Evolutionary conservation across 306 rosid genomes (phyloP).

Genomic region (Hippophae gyantsensis): DNA sequence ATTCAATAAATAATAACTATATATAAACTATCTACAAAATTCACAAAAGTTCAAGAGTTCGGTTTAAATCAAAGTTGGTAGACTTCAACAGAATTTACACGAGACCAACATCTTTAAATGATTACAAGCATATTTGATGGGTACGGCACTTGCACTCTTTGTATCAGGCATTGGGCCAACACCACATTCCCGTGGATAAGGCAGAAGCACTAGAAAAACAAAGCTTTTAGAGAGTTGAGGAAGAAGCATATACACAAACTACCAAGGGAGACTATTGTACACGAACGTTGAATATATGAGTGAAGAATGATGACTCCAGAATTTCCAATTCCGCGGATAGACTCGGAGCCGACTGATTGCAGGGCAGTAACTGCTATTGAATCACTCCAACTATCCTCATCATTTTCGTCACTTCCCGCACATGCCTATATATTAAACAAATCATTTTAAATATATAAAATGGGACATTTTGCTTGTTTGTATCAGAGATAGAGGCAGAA

Average conservation of each 20-base stretch:
- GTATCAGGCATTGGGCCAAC: conserved; percentile 23
- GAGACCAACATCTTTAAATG: conserved; percentile 19
- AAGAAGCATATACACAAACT: neutral
- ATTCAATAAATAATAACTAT: conserved; percentile 16
- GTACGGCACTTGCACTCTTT: conserved; percentile 27
- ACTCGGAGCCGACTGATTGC: conserved; percentile 15
- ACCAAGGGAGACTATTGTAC: conserved; percentile 20
- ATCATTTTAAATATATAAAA: neutral
- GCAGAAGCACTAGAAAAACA: conserved; percentile 5
- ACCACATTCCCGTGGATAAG: conserved; percentile 9
- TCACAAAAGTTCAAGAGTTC: conserved; percentile 37
- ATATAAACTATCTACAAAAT: conserved; percentile 31
- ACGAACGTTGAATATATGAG: conserved; percentile 19
- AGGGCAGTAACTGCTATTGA: conserved; percentile 9
- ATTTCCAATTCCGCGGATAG: conserved; percentile 19
- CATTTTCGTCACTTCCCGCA: conserved; percentile 88
- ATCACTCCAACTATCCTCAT: conserved; percentile 77
- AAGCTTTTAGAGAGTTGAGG: conserved; percentile 10
- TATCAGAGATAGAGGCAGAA: conserved; percentile 22
- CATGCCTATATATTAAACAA: conserved; percentile 41
- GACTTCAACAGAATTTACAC: conserved; percentile 50
- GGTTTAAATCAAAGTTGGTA: conserved; percentile 27
- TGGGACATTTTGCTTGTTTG: neutral
- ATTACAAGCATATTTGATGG: conserved; percentile 20
- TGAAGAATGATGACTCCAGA: conserved; percentile 21